phyloP scores from a whole-genome alignment of 345 rosid species.

The Populus euphratica region DNA sequence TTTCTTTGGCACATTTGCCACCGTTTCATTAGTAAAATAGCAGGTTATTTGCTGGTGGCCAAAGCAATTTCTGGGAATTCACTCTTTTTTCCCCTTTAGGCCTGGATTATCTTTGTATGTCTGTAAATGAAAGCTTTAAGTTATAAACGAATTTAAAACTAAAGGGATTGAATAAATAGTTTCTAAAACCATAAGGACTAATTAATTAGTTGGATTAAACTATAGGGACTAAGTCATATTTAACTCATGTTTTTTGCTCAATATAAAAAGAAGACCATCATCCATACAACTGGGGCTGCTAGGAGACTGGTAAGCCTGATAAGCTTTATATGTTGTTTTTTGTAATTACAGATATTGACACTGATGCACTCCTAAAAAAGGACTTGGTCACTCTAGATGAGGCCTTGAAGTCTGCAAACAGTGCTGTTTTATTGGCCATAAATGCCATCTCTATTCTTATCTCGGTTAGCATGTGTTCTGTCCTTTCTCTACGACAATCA shows the following conservation, averaged over 20 bases:
- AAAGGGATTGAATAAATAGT: too few relatives aligned
- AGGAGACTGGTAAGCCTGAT: conserved; percentile 19
- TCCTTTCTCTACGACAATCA: conserved; percentile 16
- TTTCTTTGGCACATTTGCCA: neutral
- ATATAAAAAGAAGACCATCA: neutral
- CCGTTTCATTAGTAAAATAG: neutral
- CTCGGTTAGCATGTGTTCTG: conserved; percentile 50
- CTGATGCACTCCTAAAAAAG: conserved; percentile 70
- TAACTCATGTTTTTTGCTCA: neutral
- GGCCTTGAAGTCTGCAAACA: conserved; percentile 82
- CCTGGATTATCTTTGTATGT: neutral
- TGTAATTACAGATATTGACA: conserved; percentile 65
- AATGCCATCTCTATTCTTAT: conserved; percentile 53
- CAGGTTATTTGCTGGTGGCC: neutral
- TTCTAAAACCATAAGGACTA: too few relatives aligned
- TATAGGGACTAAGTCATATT: too few relatives aligned
- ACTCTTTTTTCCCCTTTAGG: neutral
- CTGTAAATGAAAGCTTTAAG: neutral
- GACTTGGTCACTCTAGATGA: conserved; percentile 84
- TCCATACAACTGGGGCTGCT: neutral
- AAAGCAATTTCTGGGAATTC: neutral
- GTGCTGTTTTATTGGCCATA: conserved; percentile 74
- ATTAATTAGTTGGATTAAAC: too few relatives aligned
- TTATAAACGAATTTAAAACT: too few relatives aligned
- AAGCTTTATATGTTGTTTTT: conserved; percentile 7